A percentile compares a stretch with the other conserved stretches of the same genome.
These are phyloP conservation scores for Chaetomium strumarium DNA, from an alignment of 2,329 filamentous ascomycete genomes.

Conservation along the genomic window DNA sequence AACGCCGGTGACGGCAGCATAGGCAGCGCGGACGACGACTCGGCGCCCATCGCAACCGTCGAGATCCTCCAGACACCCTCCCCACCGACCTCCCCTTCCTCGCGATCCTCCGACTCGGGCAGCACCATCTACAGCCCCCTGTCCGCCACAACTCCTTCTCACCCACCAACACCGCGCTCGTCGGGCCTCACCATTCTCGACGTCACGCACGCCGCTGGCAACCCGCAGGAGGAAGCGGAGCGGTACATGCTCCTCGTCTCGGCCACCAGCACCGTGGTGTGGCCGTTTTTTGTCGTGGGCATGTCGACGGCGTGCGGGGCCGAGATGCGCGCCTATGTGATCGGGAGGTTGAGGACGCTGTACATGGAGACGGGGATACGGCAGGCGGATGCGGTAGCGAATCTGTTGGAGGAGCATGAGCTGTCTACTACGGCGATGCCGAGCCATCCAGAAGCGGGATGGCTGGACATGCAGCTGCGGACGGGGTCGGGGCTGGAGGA, in stretches of 20 bases:
- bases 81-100: slow-evolving; percentile 25
- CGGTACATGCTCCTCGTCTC: slow-evolving; percentile 45
- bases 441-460: neutral
- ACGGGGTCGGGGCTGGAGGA: neutral
- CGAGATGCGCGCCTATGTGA: slow-evolving; percentile 38
- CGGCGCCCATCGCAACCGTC: slow-evolving; percentile 27
- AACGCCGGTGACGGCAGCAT: slow-evolving; percentile 34
- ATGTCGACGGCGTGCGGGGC: slow-evolving; percentile 41
- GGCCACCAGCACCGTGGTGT: slow-evolving; percentile 43
- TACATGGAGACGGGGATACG: slow-evolving; percentile 41
- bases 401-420: slow-evolving; percentile 36
- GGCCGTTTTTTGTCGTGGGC: slow-evolving; percentile 45
- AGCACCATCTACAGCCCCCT: slow-evolving; percentile 14
- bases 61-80: slow-evolving; percentile 29
- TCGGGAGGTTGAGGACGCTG: slow-evolving; percentile 40
- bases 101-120: slow-evolving; percentile 17
- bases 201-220: slow-evolving; percentile 32
- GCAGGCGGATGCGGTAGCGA: slow-evolving; percentile 40
- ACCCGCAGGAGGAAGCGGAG: slow-evolving; percentile 34
- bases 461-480: neutral
- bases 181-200: slow-evolving; percentile 37
- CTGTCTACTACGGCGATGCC: neutral
- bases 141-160: neutral
- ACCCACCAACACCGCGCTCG: slow-evolving; percentile 5
- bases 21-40: slow-evolving; percentile 18